A percentile compares a stretch with the other conserved stretches of the same genome.
Evolutionary conservation across 1,284 basidiomycete genomes (phyloP).

Genomic region (Trichosporon coremiiforme): DNA sequence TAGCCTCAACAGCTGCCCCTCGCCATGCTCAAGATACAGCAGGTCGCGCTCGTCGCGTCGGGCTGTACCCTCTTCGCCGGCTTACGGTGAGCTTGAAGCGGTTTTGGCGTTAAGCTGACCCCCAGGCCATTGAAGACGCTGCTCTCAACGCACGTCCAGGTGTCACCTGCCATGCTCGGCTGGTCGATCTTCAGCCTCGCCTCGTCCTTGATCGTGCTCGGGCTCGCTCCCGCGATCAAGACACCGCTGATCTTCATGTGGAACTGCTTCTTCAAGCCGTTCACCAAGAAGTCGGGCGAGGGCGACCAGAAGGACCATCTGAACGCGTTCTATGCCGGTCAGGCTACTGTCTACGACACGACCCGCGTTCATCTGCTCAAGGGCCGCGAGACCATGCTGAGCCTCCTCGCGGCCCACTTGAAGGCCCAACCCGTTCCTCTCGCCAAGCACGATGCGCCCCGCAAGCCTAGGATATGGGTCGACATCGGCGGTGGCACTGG

Average conservation of each 20-base stretch:
- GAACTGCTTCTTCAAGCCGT: slow-evolving; percentile 59
- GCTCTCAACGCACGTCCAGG: slow-evolving; percentile 33
- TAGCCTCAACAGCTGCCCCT: slow-evolving; percentile 14
- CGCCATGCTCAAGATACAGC: slow-evolving; percentile 11
- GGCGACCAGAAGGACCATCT: slow-evolving; percentile 54
- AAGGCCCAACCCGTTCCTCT: slow-evolving; percentile 56
- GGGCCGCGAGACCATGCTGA: slow-evolving; percentile 71
- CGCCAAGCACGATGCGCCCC: slow-evolving; percentile 15
- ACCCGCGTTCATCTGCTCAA: slow-evolving; percentile 66
- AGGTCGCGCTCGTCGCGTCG: slow-evolving; percentile 11
- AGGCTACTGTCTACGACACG: slow-evolving; percentile 70
- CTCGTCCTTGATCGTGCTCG: slow-evolving; percentile 34
- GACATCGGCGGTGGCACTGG: slow-evolving; percentile 82
- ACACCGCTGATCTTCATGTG: slow-evolving; percentile 52
- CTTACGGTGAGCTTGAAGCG: not conserved
- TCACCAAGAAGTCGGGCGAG: slow-evolving; percentile 43
- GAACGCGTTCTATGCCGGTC: slow-evolving; percentile 66
- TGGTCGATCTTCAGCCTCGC: slow-evolving; percentile 37
- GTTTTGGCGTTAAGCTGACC: not conserved
- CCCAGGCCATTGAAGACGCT: slow-evolving; percentile 40
- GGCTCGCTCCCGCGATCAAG: slow-evolving; percentile 32
- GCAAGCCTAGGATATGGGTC: slow-evolving; percentile 66
- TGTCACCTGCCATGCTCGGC: slow-evolving; percentile 33
- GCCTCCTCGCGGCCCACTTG: slow-evolving; percentile 71
- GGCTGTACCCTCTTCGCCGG: slow-evolving; percentile 10